Evolutionary conservation across 352 stramenopile genomes (phyloP), one percentile per base, ranked within the genome.

Genomic region (Globisporangium nodosum): DNA sequence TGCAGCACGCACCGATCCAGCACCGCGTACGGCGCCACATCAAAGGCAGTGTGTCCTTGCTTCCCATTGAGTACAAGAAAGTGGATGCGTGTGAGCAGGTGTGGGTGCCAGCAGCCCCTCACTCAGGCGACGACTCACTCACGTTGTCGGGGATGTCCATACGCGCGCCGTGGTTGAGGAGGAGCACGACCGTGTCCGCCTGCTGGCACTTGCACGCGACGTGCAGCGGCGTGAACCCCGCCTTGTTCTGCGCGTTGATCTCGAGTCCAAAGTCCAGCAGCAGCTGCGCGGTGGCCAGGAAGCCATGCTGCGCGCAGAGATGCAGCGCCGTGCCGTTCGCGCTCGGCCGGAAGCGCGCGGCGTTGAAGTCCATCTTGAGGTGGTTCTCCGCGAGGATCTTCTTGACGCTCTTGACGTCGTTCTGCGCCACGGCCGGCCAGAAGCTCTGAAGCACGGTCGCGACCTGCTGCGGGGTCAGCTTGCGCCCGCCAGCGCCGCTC

Each of bases 191-290:
- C 52, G 83, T 61, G 12, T 61, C 57, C 1, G 58, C 49, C 24
- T 85, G 65, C 3, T 69, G 66, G 18, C 74, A 83, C 51, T 81
- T 82, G 60, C 78, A 85, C 11, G 78, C 78, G 8, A 88, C 63
- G 43, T 88, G 73, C 20, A 88, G 53, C 8, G 78, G 64, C 27
- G 78, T 86, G 18, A 71, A 74, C 3, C 78, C 75, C 11, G 86
- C 75, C 64, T 83, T 88, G 61, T 85, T 85, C 30, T 69, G 71
- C 18, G 58, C 52, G 20, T 70, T 64, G 27, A 79, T 42, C 27
- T 74, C 56, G 18, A 86, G 54, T 2, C 58, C 62, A 24, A 71
- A 54, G 13, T 73, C 71, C 37, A 88, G 60, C 55, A 86, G 54
- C 58, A 85, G 46, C 53, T 69, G 66, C 18, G 75, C 78, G 31